Evolutionary conservation across 352 stramenopile species (phyloP).

Genomic region (Pythium brassicae): DNA sequence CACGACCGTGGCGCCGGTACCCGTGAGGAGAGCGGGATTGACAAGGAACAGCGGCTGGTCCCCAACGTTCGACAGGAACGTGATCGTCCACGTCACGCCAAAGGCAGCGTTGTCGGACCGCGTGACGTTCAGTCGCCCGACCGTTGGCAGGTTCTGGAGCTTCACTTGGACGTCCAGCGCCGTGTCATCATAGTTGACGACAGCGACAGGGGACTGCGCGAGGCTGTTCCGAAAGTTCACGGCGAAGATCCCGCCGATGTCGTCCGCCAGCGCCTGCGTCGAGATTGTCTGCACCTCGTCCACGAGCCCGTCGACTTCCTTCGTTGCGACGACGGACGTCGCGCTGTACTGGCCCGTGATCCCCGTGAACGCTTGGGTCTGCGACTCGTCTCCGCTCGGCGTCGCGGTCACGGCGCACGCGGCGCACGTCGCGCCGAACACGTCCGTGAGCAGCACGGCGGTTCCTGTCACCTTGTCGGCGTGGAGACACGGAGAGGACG

Average conservation of each 20-base stretch:
- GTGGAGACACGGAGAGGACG: slow-evolving; percentile 48
- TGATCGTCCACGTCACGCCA: slow-evolving; percentile 63
- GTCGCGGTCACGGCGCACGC: slow-evolving; percentile 39
- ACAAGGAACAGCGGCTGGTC: slow-evolving; percentile 56
- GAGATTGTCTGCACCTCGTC: slow-evolving; percentile 65
- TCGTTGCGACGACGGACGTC: slow-evolving; percentile 38
- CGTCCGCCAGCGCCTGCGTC: slow-evolving; percentile 23
- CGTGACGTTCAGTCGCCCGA: slow-evolving; percentile 63
- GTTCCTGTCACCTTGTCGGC: slow-evolving; percentile 47
- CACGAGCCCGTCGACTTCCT: slow-evolving; percentile 53
- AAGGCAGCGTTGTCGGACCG: slow-evolving; percentile 32
- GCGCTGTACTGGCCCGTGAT: slow-evolving; percentile 39
- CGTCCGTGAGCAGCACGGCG: slow-evolving; percentile 30
- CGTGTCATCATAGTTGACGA: slow-evolving; percentile 71
- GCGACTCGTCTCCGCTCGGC: slow-evolving; percentile 33
- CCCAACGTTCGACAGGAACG: slow-evolving; percentile 65
- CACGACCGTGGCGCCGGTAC: slow-evolving; percentile 33
- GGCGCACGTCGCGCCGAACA: slow-evolving; percentile 33
- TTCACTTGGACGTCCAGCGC: slow-evolving; percentile 69
- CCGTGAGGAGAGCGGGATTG: slow-evolving; percentile 28
- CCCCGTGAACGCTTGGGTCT: slow-evolving; percentile 19
- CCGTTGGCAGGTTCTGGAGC: slow-evolving; percentile 55
- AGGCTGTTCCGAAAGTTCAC: slow-evolving; percentile 65
- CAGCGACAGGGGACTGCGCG: slow-evolving; percentile 25
- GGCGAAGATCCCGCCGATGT: slow-evolving; percentile 53